Evolutionary conservation across 2,329 filamentous ascomycete genomes (phyloP).

Genomic region (Orbilia ellipsospora): DNA sequence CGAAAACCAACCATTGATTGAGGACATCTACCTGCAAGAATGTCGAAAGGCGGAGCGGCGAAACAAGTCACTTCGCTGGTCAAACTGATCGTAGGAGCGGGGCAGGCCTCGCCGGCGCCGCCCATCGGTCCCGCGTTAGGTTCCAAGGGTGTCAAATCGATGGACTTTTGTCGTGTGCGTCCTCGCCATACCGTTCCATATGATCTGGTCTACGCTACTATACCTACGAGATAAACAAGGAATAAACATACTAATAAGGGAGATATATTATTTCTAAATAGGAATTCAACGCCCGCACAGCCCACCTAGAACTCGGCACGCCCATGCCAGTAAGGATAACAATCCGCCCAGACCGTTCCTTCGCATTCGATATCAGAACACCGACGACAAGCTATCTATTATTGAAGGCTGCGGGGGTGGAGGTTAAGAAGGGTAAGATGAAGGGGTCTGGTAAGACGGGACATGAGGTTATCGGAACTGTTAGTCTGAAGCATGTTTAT

Average conservation of each 20-base stretch:
- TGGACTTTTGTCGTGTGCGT: slow-evolving; percentile 97
- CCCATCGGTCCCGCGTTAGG: slow-evolving; percentile 96
- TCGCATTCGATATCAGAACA: slow-evolving; percentile 91
- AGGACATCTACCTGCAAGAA: not conserved
- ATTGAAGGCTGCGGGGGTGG: slow-evolving; percentile 81
- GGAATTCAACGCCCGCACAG: slow-evolving; percentile 97
- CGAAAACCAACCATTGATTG: not conserved
- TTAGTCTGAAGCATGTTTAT: slow-evolving; percentile 94
- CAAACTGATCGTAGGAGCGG: slow-evolving; percentile 96
- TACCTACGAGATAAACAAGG: not conserved
- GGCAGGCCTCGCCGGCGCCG: slow-evolving; percentile 92
- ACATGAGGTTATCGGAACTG: slow-evolving; percentile 75
- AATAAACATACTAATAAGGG: not conserved
- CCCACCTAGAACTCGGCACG: slow-evolving; percentile 82
- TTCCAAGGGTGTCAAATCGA: slow-evolving; percentile 97
- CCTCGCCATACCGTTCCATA: slow-evolving; percentile 38
- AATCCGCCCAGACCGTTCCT: slow-evolving; percentile 91
- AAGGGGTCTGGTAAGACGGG: slow-evolving; percentile 79
- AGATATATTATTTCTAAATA: slow-evolving; percentile 62
- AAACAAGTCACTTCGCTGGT: slow-evolving; percentile 77
- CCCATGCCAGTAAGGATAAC: slow-evolving; percentile 91
- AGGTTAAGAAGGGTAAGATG: slow-evolving; percentile 78
- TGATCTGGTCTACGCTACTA: not conserved
- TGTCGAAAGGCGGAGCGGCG: slow-evolving; percentile 58
- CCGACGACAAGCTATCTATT: slow-evolving; percentile 93